These are phyloP conservation scores for Wallacemonas sp. DNA, from an alignment of 208 protist genomes.

Conservation along the genomic window DNA sequence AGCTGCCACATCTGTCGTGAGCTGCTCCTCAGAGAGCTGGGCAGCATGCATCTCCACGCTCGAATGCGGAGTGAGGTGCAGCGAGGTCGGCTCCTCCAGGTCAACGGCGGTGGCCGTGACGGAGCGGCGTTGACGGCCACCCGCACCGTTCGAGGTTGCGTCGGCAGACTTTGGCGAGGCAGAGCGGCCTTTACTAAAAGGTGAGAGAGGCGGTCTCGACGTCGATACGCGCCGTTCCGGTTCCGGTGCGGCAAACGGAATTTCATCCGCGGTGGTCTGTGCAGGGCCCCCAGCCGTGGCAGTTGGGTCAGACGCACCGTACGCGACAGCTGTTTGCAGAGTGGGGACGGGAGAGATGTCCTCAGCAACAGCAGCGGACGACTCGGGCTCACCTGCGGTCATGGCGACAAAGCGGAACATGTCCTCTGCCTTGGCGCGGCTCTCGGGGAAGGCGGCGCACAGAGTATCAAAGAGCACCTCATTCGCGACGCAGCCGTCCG, in stretches of 20 bases:
- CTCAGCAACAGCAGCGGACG: neutral
- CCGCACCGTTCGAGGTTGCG: neutral
- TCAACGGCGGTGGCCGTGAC: constrained; percentile 5
- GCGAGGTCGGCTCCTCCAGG: constrained; percentile 1
- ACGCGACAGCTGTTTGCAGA: neutral
- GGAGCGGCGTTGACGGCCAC: constrained; percentile 10
- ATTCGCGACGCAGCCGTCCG: constrained; percentile 38
- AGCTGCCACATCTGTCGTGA: neutral
- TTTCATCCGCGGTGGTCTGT: too few species aligned
- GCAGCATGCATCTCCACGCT: constrained; percentile 5
- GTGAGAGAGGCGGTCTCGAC: neutral
- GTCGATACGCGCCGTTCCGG: neutral
- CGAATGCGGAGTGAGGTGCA: constrained; percentile 11
- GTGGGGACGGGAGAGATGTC: too few species aligned
- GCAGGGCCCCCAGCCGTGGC: too few species aligned
- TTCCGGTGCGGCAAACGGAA: neutral
- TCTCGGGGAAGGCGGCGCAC: constrained; percentile 30
- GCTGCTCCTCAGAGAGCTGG: neutral
- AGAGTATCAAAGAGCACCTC: constrained; percentile 40
- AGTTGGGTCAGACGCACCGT: neutral
- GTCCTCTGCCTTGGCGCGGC: constrained; percentile 34
- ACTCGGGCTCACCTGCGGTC: constrained; percentile 16
- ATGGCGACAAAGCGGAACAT: constrained; percentile 50
- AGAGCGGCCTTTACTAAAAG: neutral
- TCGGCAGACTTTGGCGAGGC: neutral